Evolutionary conservation across 306 rosid genomes (phyloP).

Genomic region (Corylus avellana): DNA sequence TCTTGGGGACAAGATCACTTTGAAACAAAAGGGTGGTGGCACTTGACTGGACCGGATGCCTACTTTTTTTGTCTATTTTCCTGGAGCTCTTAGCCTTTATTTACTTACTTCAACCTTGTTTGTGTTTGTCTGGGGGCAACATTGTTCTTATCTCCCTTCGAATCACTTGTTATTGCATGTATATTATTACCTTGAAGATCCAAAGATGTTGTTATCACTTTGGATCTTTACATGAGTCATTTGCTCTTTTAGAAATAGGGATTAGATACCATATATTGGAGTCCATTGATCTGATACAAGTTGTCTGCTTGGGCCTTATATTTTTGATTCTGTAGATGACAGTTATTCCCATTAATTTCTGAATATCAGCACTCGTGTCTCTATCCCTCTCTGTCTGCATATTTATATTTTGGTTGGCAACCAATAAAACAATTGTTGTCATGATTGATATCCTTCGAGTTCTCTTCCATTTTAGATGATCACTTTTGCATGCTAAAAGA

Average conservation of each 20-base stretch:
- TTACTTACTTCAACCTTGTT: not conserved
- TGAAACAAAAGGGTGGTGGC: conserved; percentile 96
- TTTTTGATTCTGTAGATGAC: not conserved
- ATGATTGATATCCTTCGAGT: not conserved
- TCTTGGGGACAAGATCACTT: conserved; percentile 97
- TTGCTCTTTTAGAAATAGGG: conserved; percentile 34
- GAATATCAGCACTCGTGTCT: not conserved
- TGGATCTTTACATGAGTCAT: conserved; percentile 32
- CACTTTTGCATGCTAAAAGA: not conserved
- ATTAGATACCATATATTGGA: conserved; percentile 35
- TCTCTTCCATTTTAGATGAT: not conserved
- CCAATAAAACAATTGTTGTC: not conserved
- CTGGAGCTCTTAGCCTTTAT: conserved; percentile 26
- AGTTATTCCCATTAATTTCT: not conserved
- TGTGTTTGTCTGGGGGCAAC: conserved; percentile 30
- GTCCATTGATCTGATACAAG: conserved; percentile 28
- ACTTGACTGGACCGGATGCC: conserved; percentile 38
- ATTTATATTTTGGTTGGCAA: not conserved
- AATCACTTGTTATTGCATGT: not conserved
- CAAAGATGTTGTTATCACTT: conserved; percentile 47
- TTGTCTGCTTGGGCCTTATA: not conserved
- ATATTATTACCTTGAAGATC: conserved; percentile 17
- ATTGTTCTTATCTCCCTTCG: conserved; percentile 19
- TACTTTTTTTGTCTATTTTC: conserved; percentile 24
- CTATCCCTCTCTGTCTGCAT: not conserved